Evolutionary conservation across 2,329 filamentous ascomycete genomes (phyloP), one percentile per base, ranked within the genome.

Genomic region (Emergomyces pasteurianus): DNA sequence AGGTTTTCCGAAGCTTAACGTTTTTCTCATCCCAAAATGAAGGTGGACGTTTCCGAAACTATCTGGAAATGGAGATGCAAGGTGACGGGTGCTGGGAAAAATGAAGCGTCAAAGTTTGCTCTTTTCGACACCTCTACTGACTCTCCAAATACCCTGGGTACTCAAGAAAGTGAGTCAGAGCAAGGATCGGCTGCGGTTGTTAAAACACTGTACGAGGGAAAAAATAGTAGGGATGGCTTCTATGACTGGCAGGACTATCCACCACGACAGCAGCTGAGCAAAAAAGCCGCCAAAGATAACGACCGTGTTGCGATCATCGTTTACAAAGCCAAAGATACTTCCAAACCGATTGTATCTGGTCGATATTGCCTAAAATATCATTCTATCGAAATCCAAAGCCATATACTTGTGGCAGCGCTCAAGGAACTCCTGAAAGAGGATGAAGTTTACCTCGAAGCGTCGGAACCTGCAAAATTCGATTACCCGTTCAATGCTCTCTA

Each of bases 401-500:
- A 71, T 0, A 59, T 71, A 4, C 69, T 81, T 6, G 69, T 80
- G 6, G 69, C 69, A 3, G 75, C 75, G 0, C 67, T 80, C n/a
- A 75, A 73, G 58, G 73, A 76, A 1, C 75, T 80, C 31, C 62
- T 81, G 5, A 40, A 72, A 73, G 62, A 74, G 74, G 61, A 76
- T 79, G 52, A 73, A 75, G 58, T 71, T 0, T 60, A 60, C 43
- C 42, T 60, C 12, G 50, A 60, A 49, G 26, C 10, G 23, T 38
- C 42, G 7, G 59, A 36, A 38, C 14, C 40, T n/a, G 52, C 50
- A 36, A 38, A 38, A 18, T 60, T 60, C 23, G 54, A 55, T 21
- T 6, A 42, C 14, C 36, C 53, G 8, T 55, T 55, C 23, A 40
- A 14, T 2, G n/a, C 55, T 2, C 31, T 61, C 12, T 61, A 59